Evolutionary conservation across 2,329 filamentous ascomycete genomes (phyloP), one percentile per base, ranked within the genome.

Genomic region (Corniculantispora saksenae): DNA sequence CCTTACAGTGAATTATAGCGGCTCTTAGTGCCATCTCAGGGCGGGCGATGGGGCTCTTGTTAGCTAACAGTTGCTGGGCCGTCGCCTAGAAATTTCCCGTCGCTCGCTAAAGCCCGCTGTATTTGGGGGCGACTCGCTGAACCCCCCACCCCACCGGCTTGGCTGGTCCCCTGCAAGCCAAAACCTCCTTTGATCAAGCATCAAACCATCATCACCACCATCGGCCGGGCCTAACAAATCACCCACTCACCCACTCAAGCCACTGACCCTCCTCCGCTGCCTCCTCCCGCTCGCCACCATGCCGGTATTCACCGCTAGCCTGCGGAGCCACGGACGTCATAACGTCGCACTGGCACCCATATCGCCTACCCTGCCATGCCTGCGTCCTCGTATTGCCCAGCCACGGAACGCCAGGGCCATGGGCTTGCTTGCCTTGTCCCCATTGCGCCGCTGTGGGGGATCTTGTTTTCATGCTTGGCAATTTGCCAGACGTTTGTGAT

Each of bases 271-370:
- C n/a, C n/a, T n/a, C n/a, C n/a, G n/a, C n/a, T n/a, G n/a, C n/a
- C n/a, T n/a, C 23, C 4, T 19, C 23, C 29, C 27, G 21, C n/a
- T 13, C 56, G 21, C 27, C 56, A 25, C 45, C 45, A 25, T 8
- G 38, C n/a, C 56, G 27, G 43, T 43, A 29, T 50, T 50, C 59
- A 54, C 48, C 48, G 23, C 43, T 38, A 19, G 35, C 12, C 27
- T 35, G 54, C 61, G 40, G 61, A 45, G 55, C 60, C 48, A 19
- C 8, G 19, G 25, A 59, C 62, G 62, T 64, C 62, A 64, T 64
- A 64, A 13, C 32, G 62, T 64, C 32, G 48, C 62, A 64, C 38
- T 55, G 15, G 7, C 55, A 43, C 25, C 56, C 47, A 54, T 64
- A 32, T 54, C 38, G 43, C 51, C n/a, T 5, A 47, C 50, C 51